phyloP scores from a whole-genome alignment of 169 alveolate genomes.

The Eimeria sp. region DNA sequence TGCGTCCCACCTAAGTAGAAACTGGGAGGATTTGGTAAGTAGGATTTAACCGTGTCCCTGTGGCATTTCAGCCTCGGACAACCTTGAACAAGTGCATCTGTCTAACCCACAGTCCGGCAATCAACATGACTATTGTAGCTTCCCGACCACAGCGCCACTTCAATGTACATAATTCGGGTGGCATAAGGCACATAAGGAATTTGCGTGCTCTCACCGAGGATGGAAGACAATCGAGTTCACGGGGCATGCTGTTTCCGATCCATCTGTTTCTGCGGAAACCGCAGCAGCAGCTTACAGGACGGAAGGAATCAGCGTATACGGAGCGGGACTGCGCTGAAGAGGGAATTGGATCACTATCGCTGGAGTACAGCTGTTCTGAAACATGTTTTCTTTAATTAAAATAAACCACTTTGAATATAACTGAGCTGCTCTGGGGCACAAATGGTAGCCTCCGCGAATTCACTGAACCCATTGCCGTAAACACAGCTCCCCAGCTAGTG shows the following conservation, averaged over 20 bases:
- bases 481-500: not conserved
- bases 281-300: not conserved
- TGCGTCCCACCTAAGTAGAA: not conserved
- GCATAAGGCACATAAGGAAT: too few species aligned
- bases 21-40: not conserved
- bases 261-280: constrained; percentile 77
- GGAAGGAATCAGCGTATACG: not conserved
- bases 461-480: not conserved
- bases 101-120: not conserved
- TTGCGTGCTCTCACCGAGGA: constrained; percentile 85
- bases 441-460: not conserved
- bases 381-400: not conserved
- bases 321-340: not conserved
- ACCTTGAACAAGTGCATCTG: not conserved
- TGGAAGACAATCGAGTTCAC: constrained; percentile 95
- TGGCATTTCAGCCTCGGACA: not conserved
- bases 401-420: not conserved
- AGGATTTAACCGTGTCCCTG: not conserved
- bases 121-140: not conserved
- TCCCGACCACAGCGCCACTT: not conserved
- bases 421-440: not conserved
- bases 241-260: constrained; percentile 91
- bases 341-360: not conserved
- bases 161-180: not conserved
- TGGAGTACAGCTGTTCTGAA: not conserved